Base-by-base conservation (phyloP, 2,329 filamentous ascomycete species). In the Clarireedia homoeocarpa region DNA sequence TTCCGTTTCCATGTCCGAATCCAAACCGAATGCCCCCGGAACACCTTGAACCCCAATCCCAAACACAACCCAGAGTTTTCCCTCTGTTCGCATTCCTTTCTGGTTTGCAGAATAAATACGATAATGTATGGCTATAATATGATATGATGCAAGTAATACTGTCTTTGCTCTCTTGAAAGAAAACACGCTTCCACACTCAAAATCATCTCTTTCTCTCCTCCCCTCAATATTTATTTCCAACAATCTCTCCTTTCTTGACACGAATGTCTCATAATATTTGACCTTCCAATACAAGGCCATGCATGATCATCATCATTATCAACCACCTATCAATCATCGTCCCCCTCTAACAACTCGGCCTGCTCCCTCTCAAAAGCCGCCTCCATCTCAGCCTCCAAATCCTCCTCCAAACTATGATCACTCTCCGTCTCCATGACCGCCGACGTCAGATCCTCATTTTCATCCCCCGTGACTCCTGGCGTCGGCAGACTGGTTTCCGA, bases 301-400 rank as follows among this genome's bases (percentile, higher is more conserved):
- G 10, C 10, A 34, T 12, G 6, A 30, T 30, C 27, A 30, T 30
- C 27, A 30, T 30, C 30, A 34, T 34, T 12, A 34, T 34, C 30
- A 34, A 20, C 20, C 20, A 20, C 20, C 20, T 12, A 34, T 34
- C 30, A 34, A 34, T 34, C 30, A 34, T 34, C 30, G 10, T 14
- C 30, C 30, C 30, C 30, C 9, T 34, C 30, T 38, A 71, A 65
- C 42, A 71, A 65, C 52, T 69, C 69, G 6, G 27, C 39, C 50
- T 71, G 71, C 15, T 71, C 71, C 23, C 30, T 34, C 10, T 71
- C 71, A 64, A 76, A 67, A 59, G 74, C 76, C 3, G 71, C 74
- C 58, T 73, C 72, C 57, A 77, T 61, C 55, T 73, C 73, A n/a
- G 81, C 79, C 68, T 85, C 84, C 50, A 85, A 70, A 63, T 84